These are phyloP conservation scores for Trichophyton schoenleinii DNA, from an alignment of 2,329 filamentous ascomycete species.

Conservation along the genomic window DNA sequence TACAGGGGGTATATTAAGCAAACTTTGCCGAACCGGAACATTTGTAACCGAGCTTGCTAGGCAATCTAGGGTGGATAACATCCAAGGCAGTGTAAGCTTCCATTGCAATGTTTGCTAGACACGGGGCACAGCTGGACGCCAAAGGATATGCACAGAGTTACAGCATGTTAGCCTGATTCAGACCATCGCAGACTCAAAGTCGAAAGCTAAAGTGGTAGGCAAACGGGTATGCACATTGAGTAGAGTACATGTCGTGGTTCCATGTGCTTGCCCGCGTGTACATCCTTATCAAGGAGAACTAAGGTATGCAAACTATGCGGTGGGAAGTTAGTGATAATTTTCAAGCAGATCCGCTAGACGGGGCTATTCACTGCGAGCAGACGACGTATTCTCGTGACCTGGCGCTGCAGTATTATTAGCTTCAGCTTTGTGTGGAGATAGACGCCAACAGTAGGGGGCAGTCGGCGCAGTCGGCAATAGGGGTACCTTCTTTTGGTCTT, in stretches of 20 bases:
- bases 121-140: neutral
- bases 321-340: too few relatives aligned
- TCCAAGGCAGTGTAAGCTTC: neutral
- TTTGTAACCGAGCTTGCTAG: neutral
- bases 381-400: too few relatives aligned
- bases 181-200: neutral
- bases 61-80: neutral
- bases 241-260: neutral
- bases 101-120: neutral
- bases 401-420: too few relatives aligned
- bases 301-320: too few relatives aligned
- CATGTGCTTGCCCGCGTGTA: neutral
- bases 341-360: too few relatives aligned
- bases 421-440: too few relatives aligned
- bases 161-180: neutral
- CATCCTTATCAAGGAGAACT: neutral
- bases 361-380: too few relatives aligned
- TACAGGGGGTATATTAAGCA: neutral
- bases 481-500: too few relatives aligned
- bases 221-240: neutral
- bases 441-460: too few relatives aligned
- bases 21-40: neutral
- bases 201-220: too few relatives aligned
- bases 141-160: neutral
- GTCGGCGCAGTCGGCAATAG: too few relatives aligned